Percentiles rank a stretch among this genome's conserved stretches.
phyloP scores from a whole-genome alignment of 495 filamentous ascomycete species.

The Corynascus novoguineensis region DNA sequence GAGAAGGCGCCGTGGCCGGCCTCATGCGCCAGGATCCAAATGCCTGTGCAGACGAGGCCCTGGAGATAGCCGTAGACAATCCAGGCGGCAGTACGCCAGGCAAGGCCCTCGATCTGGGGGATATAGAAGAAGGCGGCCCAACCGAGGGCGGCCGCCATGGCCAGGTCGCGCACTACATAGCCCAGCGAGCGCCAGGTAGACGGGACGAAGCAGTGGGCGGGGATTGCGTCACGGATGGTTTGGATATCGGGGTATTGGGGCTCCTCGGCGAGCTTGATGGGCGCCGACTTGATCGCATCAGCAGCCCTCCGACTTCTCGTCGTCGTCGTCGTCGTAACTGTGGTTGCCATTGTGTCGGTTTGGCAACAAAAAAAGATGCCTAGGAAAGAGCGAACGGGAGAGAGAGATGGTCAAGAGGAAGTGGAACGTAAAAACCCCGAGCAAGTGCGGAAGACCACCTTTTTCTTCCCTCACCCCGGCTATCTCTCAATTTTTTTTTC shows the following conservation, averaged over 20 bases:
- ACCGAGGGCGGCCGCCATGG: conserved; percentile 55
- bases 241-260: conserved; percentile 69
- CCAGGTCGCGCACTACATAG: conserved; percentile 67
- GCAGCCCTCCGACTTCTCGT: conserved; percentile 19
- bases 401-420: neutral
- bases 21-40: conserved; percentile 85
- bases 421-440: neutral
- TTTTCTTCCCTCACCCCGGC: conserved; percentile 10
- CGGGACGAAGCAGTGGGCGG: conserved; percentile 71
- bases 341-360: conserved; percentile 16
- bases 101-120: conserved; percentile 52
- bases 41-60: conserved; percentile 71
- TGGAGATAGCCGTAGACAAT: conserved; percentile 64
- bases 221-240: conserved; percentile 73
- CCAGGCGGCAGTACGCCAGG: conserved; percentile 53
- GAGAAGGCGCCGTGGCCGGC: conserved; percentile 87
- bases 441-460: neutral
- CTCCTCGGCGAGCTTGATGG: conserved; percentile 53
- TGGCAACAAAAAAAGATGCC: neutral
- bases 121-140: conserved; percentile 60
- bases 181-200: conserved; percentile 54
- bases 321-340: conserved; percentile 15
- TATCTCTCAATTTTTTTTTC: conserved; percentile 13
- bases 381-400: neutral
- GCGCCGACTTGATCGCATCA: conserved; percentile 14